Conservation (phyloP, 1,139 yeast genomes). For the Chernovozyma aurita region DNA sequence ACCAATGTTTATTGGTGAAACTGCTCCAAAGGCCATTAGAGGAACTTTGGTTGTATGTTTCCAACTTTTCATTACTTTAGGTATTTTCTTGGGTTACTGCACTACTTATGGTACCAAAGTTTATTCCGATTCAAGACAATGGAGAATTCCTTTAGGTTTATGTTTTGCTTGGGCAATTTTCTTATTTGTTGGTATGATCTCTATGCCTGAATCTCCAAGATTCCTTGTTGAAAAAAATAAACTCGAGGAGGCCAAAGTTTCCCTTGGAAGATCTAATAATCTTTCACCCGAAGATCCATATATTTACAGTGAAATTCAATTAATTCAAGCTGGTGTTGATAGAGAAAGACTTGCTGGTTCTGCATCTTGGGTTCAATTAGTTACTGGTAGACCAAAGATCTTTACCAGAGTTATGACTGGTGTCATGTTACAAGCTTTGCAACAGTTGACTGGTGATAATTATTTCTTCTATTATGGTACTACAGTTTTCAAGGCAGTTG, state of each 20-base stretch:
- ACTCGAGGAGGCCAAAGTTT: conserved; percentile 41
- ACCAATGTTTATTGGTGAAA: conserved; percentile 68
- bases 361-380: conserved; percentile 65
- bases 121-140: conserved; percentile 52
- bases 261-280: conserved; percentile 61
- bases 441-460: conserved; percentile 78
- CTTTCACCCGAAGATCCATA: conserved; percentile 57
- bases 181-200: conserved; percentile 49
- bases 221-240: conserved; percentile 33
- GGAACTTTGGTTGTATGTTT: conserved; percentile 70
- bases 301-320: conserved; percentile 54
- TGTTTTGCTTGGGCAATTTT: conserved; percentile 55
- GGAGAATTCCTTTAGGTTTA: conserved; percentile 62
- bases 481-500: conserved; percentile 71
- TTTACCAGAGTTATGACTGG: conserved; percentile 65
- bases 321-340: conserved; percentile 60
- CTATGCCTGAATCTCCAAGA: conserved; percentile 67
- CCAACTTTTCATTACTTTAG: conserved; percentile 66
- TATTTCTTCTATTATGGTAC: conserved; percentile 83
- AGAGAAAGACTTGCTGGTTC: conserved; percentile 58
- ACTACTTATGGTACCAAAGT: conserved; percentile 59
- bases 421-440: conserved; percentile 60
- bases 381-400: conserved; percentile 64
- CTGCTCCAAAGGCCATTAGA: conserved; percentile 64
- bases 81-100: conserved; percentile 64